A percentile compares a stretch with the other conserved stretches of the same genome.
Conservation (phyloP, 176 grass and related monocot species). For the Metroxylon sagu region DNA sequence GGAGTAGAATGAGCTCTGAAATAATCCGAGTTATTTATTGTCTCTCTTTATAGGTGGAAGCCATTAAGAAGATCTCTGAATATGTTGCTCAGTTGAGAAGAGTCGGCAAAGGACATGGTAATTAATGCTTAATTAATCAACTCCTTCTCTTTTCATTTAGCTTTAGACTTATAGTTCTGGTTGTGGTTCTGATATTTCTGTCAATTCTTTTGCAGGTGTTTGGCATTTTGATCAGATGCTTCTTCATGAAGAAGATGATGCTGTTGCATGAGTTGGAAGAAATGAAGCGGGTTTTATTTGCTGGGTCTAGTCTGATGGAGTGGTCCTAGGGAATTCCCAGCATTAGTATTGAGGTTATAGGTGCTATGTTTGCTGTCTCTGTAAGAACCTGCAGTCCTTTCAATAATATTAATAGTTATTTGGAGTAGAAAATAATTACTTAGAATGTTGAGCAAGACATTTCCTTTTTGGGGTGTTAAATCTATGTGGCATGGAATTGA, state of each 20-base stretch:
- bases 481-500: too few species aligned
- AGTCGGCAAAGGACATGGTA: slow-evolving; percentile 82
- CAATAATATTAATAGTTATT: too few species aligned
- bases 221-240: slow-evolving; percentile 87
- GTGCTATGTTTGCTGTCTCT: too few species aligned
- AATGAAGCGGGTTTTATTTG: not conserved
- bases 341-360: too few species aligned
- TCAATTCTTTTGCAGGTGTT: slow-evolving; percentile 35
- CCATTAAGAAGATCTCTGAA: slow-evolving; percentile 78
- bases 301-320: too few species aligned
- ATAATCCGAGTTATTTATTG: too few species aligned
- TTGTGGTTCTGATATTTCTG: not conserved
- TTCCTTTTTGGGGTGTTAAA: too few species aligned
- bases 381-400: too few species aligned
- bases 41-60: slow-evolving; percentile 45
- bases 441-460: too few species aligned
- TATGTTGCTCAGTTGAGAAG: slow-evolving; percentile 77
- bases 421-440: too few species aligned
- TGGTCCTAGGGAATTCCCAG: too few species aligned
- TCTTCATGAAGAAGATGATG: slow-evolving; percentile 38
- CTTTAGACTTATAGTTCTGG: not conserved
- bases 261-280: not conserved
- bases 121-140: slow-evolving; percentile 24
- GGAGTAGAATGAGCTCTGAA: too few species aligned
- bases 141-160: not conserved